Evolutionary conservation across 2,329 filamentous ascomycete species (phyloP).

Genomic region (Ophiostoma ips): DNA sequence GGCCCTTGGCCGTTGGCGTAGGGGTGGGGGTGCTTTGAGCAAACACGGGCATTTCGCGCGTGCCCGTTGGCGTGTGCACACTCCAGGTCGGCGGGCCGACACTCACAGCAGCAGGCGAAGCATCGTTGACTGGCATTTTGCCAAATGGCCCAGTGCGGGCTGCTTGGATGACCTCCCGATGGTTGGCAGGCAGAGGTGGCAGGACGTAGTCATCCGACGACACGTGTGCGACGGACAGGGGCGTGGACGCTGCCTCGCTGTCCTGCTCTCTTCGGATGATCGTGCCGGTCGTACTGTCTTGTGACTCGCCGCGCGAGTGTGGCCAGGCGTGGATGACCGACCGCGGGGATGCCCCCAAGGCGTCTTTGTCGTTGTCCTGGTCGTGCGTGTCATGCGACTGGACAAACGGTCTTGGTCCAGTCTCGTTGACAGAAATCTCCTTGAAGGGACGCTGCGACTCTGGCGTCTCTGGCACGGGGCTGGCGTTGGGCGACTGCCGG

Average conservation of each 20-base stretch:
- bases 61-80: constrained; percentile 6
- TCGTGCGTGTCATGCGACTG: background rate
- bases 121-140: constrained; percentile 17
- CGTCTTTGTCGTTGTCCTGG: background rate
- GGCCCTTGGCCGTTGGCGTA: constrained; percentile 37
- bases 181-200: constrained; percentile 70
- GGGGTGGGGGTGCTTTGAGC: constrained; percentile 30
- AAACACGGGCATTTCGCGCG: background rate
- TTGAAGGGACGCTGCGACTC: constrained; percentile 45
- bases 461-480: constrained; percentile 31
- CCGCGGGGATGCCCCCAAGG: background rate
- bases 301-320: constrained; percentile 27
- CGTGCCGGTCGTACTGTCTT: constrained; percentile 35
- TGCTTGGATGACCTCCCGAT: constrained; percentile 72
- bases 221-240: constrained; percentile 44
- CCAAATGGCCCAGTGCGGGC: constrained; percentile 47
- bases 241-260: constrained; percentile 42
- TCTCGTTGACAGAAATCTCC: constrained; percentile 47
- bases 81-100: constrained; percentile 3
- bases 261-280: constrained; percentile 25
- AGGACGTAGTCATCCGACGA: constrained; percentile 24
- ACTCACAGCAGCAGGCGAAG: background rate
- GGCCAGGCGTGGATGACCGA: background rate
- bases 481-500: constrained; percentile 34
- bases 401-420: constrained; percentile 12